Percentiles rank a stretch among this genome's conserved stretches.
These are phyloP conservation scores for Plenodomus tracheiphilus DNA, from an alignment of 2,329 filamentous ascomycete species.

Conservation along the genomic window DNA sequence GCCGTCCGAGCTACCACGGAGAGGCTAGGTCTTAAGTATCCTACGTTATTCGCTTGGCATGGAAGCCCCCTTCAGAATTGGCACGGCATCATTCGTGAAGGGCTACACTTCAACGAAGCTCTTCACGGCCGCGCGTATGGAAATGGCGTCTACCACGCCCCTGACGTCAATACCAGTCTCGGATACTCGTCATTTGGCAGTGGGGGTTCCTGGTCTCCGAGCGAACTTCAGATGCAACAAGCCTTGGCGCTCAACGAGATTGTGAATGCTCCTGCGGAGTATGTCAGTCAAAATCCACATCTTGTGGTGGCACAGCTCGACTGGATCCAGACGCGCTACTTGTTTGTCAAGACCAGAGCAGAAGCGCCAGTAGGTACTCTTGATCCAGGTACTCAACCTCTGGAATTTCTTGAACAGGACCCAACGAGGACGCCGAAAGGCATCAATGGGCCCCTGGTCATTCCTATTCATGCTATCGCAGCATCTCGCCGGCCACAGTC, in stretches of 20 bases:
- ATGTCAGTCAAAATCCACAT: constrained; percentile 59
- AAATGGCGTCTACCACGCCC: constrained; percentile 80
- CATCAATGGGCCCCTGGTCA: constrained; percentile 46
- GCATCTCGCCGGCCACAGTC: constrained; percentile 47
- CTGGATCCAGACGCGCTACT: constrained; percentile 89
- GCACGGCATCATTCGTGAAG: constrained; percentile 86
- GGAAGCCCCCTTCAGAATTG: constrained; percentile 77
- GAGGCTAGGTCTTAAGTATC: constrained; percentile 52
- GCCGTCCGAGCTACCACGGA: constrained; percentile 57
- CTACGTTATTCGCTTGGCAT: constrained; percentile 86
- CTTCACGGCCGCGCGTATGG: constrained; percentile 72
- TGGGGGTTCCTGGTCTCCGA: constrained; percentile 63
- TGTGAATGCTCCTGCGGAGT: constrained; percentile 71
- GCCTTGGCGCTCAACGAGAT: constrained; percentile 83
- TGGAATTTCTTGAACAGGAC: constrained; percentile 46
- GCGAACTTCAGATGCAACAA: constrained; percentile 60
- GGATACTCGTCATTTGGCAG: constrained; percentile 49
- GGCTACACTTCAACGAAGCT: constrained; percentile 70
- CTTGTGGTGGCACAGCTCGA: constrained; percentile 75
- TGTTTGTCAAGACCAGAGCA: constrained; percentile 61
- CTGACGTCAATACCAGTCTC: constrained; percentile 59
- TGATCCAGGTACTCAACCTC: constrained; percentile 23
- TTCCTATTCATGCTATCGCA: constrained; percentile 57
- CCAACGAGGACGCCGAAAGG: constrained; percentile 49
- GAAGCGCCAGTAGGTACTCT: background rate